phyloP scores from a whole-genome alignment of 768 basidiomycete genomes.

The Pleurotus eryngii region DNA sequence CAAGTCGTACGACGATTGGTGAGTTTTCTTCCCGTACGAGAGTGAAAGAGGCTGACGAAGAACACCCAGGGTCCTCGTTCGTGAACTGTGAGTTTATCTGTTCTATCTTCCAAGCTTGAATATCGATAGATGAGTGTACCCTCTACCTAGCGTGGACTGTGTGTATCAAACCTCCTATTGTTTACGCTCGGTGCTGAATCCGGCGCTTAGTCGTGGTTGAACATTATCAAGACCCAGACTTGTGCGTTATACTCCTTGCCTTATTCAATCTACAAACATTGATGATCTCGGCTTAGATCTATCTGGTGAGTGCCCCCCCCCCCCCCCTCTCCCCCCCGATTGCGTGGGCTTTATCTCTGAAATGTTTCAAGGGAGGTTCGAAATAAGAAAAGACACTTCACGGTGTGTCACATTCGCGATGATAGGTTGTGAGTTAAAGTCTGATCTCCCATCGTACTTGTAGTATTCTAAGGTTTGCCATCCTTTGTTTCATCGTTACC shows the following conservation, averaged over 20 bases:
- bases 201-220: conserved; percentile 60
- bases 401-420: conserved; percentile 42
- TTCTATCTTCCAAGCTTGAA: not conserved
- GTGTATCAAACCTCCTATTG: conserved; percentile 18
- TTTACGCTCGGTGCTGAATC: not conserved
- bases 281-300: conserved; percentile 43
- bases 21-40: conserved; percentile 8
- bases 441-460: not conserved
- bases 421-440: not conserved
- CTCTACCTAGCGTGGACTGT: conserved; percentile 64
- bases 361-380: conserved; percentile 74
- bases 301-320: conserved; percentile 62
- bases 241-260: conserved; percentile 44
- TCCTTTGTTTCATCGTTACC: not conserved
- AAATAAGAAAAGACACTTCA: conserved; percentile 80
- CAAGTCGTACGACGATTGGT: conserved; percentile 62
- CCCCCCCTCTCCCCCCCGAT: no score
- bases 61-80: conserved; percentile 57
- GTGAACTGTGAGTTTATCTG: conserved; percentile 61
- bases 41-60: not conserved
- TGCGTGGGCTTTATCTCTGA: conserved; percentile 1
- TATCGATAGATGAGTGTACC: not conserved
- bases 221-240: conserved; percentile 70
- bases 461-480: conserved; percentile 75
- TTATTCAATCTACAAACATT: not conserved